Conservation (phyloP, 2,329 filamentous ascomycete species). For the Rhynchosporium agropyri region DNA sequence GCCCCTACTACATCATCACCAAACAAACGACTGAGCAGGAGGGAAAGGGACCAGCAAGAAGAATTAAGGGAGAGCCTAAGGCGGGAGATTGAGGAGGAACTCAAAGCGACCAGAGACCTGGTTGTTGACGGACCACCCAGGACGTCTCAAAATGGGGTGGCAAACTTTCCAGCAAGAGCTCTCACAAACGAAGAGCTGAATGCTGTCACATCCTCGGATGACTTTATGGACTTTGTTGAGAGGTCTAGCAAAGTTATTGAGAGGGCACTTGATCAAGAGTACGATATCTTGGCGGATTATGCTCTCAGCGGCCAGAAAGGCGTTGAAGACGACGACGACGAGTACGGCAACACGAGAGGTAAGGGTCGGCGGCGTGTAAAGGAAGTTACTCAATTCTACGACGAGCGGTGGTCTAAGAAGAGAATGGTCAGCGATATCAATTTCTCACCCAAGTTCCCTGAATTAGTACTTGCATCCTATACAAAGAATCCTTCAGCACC, state of each 20-base stretch:
- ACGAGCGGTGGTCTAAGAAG: slow-evolving; percentile 95
- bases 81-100: slow-evolving; percentile 89
- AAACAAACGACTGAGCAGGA: slow-evolving; percentile 75
- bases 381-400: slow-evolving; percentile 91
- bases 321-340: slow-evolving; percentile 80
- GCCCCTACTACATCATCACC: slow-evolving; percentile 59
- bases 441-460: slow-evolving; percentile 94
- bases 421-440: slow-evolving; percentile 94
- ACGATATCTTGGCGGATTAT: slow-evolving; percentile 95
- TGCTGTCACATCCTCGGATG: slow-evolving; percentile 87
- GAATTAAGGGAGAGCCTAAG: slow-evolving; percentile 83
- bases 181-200: slow-evolving; percentile 84
- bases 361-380: slow-evolving; percentile 76
- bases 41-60: slow-evolving; percentile 82
- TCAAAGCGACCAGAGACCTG: slow-evolving; percentile 70
- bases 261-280: slow-evolving; percentile 90
- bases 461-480: slow-evolving; percentile 90
- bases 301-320: slow-evolving; percentile 74
- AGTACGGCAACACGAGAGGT: slow-evolving; percentile 68
- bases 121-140: slow-evolving; percentile 54
- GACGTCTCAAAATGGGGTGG: slow-evolving; percentile 48
- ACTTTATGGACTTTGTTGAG: slow-evolving; percentile 94
- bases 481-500: slow-evolving; percentile 96
- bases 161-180: slow-evolving; percentile 76
- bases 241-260: slow-evolving; percentile 97